A percentile compares a stretch with the other conserved stretches of the same genome.
These are phyloP conservation scores for Millerozyma acaciae DNA, from an alignment of 805 yeast species.

Conservation along the genomic window DNA sequence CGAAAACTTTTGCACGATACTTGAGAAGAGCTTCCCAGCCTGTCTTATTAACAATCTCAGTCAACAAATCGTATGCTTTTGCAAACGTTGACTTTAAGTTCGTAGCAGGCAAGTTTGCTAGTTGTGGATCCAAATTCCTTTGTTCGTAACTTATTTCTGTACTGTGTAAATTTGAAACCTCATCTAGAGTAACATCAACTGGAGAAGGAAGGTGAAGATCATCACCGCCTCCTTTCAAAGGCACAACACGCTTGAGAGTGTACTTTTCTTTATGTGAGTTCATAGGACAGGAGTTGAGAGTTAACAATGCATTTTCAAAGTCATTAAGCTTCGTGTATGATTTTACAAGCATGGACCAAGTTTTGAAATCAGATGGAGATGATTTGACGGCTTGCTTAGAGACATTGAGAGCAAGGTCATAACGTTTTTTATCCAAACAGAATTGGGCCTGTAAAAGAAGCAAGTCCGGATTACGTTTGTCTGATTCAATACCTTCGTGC, in stretches of 20 bases:
- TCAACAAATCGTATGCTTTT: slow-evolving; percentile 42
- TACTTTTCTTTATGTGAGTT: slow-evolving; percentile 67
- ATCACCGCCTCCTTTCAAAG: slow-evolving; percentile 44
- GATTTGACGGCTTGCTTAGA: slow-evolving; percentile 65
- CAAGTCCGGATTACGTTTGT: slow-evolving; percentile 54
- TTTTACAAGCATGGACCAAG: slow-evolving; percentile 68
- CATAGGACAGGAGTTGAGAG: slow-evolving; percentile 81
- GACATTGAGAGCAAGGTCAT: slow-evolving; percentile 54
- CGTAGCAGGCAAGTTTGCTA: slow-evolving; percentile 64
- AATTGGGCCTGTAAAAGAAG: slow-evolving; percentile 56
- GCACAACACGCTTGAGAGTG: slow-evolving; percentile 55
- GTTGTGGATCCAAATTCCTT: slow-evolving; percentile 56
- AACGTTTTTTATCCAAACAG: slow-evolving; percentile 48
- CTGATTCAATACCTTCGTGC: slow-evolving; percentile 44
- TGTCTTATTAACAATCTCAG: slow-evolving; percentile 41
- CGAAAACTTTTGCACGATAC: slow-evolving; percentile 45
- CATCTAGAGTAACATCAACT: slow-evolving; percentile 64
- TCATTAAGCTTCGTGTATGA: slow-evolving; percentile 61
- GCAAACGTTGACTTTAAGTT: slow-evolving; percentile 51
- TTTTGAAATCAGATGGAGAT: slow-evolving; percentile 69
- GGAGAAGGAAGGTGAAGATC: slow-evolving; percentile 75
- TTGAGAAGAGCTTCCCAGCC: slow-evolving; percentile 45
- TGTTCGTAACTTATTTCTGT: slow-evolving; percentile 64
- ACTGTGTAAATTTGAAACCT: slow-evolving; percentile 65
- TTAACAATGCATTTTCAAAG: slow-evolving; percentile 66